Base-by-base conservation (phyloP, 2,329 filamentous ascomycete genomes). In the Botryotinia convoluta region DNA sequence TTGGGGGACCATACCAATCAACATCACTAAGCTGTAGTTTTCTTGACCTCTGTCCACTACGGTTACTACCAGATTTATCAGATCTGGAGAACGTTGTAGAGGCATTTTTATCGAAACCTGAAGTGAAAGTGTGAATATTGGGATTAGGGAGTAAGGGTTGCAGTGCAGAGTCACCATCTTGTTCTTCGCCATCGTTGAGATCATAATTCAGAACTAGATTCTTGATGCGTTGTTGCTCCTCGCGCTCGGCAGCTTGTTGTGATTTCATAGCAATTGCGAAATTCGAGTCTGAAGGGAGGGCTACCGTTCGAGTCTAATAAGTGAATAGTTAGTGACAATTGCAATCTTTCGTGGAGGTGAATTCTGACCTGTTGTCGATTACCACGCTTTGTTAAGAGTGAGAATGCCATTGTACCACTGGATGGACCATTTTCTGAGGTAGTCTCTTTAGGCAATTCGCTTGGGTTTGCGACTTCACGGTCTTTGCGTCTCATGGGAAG, bases 191-290 rank as follows among this genome's bases (percentile, higher is more conserved):
- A 79, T 97, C 94, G 69, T 93, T 91, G 81, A 97, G 89, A 83
- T 99, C 96, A 81, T 98, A 97, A 83, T 98, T 98, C 78, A 99
- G 86, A 71, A 99, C 96, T 63, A 99, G 87, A 80, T 94, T 97
- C 85, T 99, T 99, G 89, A 99, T 99, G 75, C 96, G 93, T 82
- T 98, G 94, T 82, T 99, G 95, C 82, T 99, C 97, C 81, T 97
- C 96, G 71, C 92, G 92, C 81, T 98, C 95, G 4, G 94, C 95
- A 83, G 97, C 93, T 81, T 98, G 95, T 84, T 98, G 95, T 74
- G 89, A 94, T 81, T 94, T 96, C 94, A 99, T 96, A 61, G 96
- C 96, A 77, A 98, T 89, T 9, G 96, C 96, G 83, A 99, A 98
- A 68, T 90, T 95, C 0, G 96, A 98, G 82, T 99, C 93, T 2